These are phyloP conservation scores for Phytophthora cactorum DNA, from an alignment of 352 stramenopile species.

Conservation along the genomic window DNA sequence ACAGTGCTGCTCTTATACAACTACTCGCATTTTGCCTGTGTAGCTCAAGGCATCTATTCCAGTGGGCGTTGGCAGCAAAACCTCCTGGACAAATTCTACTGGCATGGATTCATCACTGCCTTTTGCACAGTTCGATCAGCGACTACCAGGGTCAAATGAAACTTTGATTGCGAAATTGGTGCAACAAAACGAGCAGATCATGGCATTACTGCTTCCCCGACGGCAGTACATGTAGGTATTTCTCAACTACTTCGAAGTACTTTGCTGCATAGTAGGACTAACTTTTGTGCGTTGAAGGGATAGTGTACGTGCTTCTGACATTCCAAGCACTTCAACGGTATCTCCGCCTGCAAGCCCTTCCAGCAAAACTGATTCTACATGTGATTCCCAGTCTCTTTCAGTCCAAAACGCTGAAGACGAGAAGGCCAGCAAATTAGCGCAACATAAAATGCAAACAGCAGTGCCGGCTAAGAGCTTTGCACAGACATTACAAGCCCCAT, in stretches of 20 bases:
- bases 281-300: conserved; percentile 9
- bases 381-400: neutral
- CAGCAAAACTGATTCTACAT: neutral
- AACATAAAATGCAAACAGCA: neutral
- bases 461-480: neutral
- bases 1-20: neutral
- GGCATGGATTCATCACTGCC: neutral
- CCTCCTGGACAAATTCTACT: neutral
- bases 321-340: neutral
- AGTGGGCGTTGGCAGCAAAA: neutral
- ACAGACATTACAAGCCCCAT: conserved; percentile 11
- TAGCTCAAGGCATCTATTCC: conserved; percentile 10
- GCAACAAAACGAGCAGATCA: conserved; percentile 41
- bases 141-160: neutral
- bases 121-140: neutral
- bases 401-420: neutral
- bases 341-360: neutral
- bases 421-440: neutral
- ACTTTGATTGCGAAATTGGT: conserved; percentile 26
- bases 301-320: neutral
- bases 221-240: conserved; percentile 3
- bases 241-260: neutral
- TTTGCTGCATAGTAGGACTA: neutral
- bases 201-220: conserved; percentile 21
- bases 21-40: neutral